Evolutionary conservation across 108 stramenopile species (phyloP).

Genomic region (Cyclotella atomus): DNA sequence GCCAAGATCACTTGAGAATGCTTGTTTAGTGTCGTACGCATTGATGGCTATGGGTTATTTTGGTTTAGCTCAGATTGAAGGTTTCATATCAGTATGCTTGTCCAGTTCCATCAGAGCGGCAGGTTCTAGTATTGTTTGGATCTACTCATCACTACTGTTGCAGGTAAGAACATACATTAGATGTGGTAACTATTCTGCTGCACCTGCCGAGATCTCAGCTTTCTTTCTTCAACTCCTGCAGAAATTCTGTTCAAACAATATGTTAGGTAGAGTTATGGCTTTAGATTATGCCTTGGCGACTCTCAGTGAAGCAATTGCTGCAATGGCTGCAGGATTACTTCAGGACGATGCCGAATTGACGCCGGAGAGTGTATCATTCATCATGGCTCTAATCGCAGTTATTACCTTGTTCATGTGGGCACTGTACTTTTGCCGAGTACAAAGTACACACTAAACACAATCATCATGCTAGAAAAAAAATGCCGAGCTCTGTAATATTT

Average conservation of each 20-base stretch:
- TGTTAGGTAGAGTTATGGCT: conserved; percentile 69
- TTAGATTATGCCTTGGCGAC: conserved; percentile 70
- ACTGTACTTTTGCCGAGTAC: conserved; percentile 6
- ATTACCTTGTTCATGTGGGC: conserved; percentile 29
- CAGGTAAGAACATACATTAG: conserved; percentile 11
- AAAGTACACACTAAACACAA: too few relatives aligned
- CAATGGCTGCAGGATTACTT: conserved; percentile 52
- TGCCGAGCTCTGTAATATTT: too few relatives aligned
- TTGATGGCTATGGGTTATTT: conserved; percentile 47
- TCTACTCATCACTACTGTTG: conserved; percentile 52
- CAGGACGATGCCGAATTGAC: conserved; percentile 52
- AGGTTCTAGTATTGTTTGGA: conserved; percentile 65
- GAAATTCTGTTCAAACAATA: conserved; percentile 51
- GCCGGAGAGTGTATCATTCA: conserved; percentile 38
- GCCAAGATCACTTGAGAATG: conserved; percentile 50
- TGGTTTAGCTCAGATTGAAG: conserved; percentile 25
- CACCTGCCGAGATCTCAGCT: neutral
- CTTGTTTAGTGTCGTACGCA: conserved; percentile 56
- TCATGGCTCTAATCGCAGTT: conserved; percentile 33
- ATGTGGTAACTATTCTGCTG: neutral
- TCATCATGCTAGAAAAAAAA: too few relatives aligned
- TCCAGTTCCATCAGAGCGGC: conserved; percentile 55
- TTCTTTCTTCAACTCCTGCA: conserved; percentile 37
- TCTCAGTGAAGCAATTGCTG: conserved; percentile 58
- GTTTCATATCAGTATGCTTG: conserved; percentile 35